These are phyloP conservation scores for Roridomyces roridus DNA, from an alignment of 768 basidiomycete genomes.

Conservation along the genomic window DNA sequence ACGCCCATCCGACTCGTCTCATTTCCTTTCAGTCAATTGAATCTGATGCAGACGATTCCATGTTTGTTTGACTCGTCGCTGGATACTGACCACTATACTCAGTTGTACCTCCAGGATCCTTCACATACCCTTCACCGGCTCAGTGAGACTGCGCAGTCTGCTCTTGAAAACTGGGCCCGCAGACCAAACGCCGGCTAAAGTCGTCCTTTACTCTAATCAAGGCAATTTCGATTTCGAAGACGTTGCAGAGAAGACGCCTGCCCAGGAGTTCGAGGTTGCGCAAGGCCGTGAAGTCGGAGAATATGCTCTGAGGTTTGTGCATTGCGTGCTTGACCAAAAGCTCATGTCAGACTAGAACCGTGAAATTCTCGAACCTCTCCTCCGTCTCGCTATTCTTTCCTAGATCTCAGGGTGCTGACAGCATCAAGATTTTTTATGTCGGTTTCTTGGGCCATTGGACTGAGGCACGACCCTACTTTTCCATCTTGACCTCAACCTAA, in stretches of 20 bases:
- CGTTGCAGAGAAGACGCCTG: constrained; percentile 60
- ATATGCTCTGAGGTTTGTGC: constrained; percentile 77
- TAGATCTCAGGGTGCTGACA: constrained; percentile 78
- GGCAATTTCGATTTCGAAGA: constrained; percentile 86
- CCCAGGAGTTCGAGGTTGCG: constrained; percentile 76
- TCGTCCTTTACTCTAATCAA: constrained; percentile 75
- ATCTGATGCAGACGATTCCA: constrained; percentile 90
- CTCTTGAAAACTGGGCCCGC: constrained; percentile 85
- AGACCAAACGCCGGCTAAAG: constrained; percentile 76
- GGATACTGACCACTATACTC: constrained; percentile 8
- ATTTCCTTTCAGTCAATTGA: constrained; percentile 66
- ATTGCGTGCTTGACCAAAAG: background rate
- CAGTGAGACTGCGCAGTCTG: constrained; percentile 82
- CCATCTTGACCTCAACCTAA: background rate
- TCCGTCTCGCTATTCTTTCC: constrained; percentile 87
- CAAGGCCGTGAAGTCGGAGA: constrained; percentile 82
- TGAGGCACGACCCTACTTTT: constrained; percentile 52
- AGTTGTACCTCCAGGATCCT: constrained; percentile 59
- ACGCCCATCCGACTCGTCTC: constrained; percentile 4
- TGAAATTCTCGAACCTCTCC: constrained; percentile 85
- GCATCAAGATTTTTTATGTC: constrained; percentile 79
- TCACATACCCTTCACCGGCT: constrained; percentile 86
- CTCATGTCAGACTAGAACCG: constrained; percentile 55
- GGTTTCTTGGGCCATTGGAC: constrained; percentile 86
- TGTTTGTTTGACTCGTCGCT: constrained; percentile 53